Base-by-base conservation (phyloP, 768 basidiomycete genomes). In the Tephrocybe sp. region DNA sequence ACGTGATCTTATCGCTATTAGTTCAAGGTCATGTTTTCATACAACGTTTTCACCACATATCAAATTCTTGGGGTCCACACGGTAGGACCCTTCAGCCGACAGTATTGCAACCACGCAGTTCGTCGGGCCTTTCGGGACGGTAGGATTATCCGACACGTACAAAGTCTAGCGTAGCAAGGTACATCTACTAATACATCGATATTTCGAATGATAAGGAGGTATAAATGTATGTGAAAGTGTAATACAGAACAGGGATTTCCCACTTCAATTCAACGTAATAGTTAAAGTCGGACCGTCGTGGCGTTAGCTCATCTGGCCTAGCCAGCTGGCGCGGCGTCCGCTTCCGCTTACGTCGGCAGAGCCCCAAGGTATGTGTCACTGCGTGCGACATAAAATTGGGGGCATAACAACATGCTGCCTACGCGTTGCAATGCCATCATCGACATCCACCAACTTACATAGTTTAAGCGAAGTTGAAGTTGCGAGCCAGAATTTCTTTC, bases 301-400 rank as follows among this genome's bases (percentile, higher is more conserved):
- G 26, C 26, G 26, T 26, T 7, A 26, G 26, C 26, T 3, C 26
- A 26, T 7, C 26, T 26, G 7, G 4, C 26, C 7, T 7, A 26
- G 26, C 26, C 4, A 32, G n/a, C 20, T 22, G 39, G 19, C 38
- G 31, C 10, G 30, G 30, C 13, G 23, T 39, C 35, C n/a, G 45
- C 45, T 47, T 39, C 35, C n/a, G 45, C 45, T 47, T 46, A 36
- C 34, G 45, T 10, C 23, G 19, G 36, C 7, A 48, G 19, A 35
- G 38, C 47, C 30, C 32, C 26, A 14, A 35, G 12, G n/a, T 32
- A n/a, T 8, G 14, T 31, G 14, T 14, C 14, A 48, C 3, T 19
- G 19, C 32, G 22, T 22, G 9, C 7, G 9, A 30, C 11, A 33
- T 7, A 7, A 23, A 12, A 46, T n/a, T 22, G 19, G 26, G 26